phyloP scores from a whole-genome alignment of 2,329 filamentous ascomycete species.

The Phoma sp. region DNA sequence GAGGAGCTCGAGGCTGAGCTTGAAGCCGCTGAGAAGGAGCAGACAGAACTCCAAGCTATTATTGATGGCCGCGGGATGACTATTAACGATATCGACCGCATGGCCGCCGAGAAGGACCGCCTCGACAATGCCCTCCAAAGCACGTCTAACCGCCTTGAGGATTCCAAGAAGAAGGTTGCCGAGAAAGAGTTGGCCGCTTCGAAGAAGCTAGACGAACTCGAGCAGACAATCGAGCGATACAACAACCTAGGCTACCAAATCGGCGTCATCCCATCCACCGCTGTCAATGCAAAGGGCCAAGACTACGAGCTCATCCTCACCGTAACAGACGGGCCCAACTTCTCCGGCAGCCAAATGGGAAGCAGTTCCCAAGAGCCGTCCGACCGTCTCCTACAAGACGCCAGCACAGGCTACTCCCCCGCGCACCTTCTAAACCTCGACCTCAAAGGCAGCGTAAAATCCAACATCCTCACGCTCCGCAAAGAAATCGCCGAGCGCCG shows the following conservation, averaged over 20 bases:
- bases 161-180: conserved; percentile 79
- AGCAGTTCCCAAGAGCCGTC: conserved; percentile 54
- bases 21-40: conserved; percentile 81
- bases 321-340: conserved; percentile 80
- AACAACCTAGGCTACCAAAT: conserved; percentile 95
- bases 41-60: conserved; percentile 76
- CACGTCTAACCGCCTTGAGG: conserved; percentile 77
- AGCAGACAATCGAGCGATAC: conserved; percentile 86
- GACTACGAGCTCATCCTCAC: conserved; percentile 85
- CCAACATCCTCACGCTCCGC: conserved; percentile 75
- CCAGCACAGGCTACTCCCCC: conserved; percentile 86
- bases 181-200: conserved; percentile 91
- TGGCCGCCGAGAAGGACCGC: conserved; percentile 93
- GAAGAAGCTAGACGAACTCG: conserved; percentile 87
- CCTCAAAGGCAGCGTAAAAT: conserved; percentile 81
- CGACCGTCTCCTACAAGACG: conserved; percentile 81
- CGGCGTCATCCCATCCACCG: conserved; percentile 83
- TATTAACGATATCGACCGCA: conserved; percentile 98
- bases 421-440: conserved; percentile 89
- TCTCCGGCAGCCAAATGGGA: conserved; percentile 62
- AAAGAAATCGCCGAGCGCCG: conserved; percentile 93
- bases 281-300: conserved; percentile 81
- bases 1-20: conserved; percentile 84
- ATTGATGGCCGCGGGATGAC: conserved; percentile 95
- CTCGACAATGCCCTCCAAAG: conserved; percentile 88